Conservation (phyloP, 2,329 filamentous ascomycete species). For the Fusarium tjaetaba region DNA sequence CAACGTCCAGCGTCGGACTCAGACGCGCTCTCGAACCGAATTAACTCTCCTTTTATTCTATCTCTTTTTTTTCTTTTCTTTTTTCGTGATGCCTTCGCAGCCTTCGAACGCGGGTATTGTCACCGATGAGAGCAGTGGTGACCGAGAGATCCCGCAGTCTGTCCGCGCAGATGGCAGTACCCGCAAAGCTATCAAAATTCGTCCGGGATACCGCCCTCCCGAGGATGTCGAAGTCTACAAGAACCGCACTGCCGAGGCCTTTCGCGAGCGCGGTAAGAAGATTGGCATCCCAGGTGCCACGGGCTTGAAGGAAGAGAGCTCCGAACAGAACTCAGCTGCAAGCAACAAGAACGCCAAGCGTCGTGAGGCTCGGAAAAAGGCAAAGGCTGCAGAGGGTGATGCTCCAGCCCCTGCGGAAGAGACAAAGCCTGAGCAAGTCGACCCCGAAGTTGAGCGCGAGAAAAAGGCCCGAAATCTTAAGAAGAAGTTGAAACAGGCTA, state of each 20-base stretch:
- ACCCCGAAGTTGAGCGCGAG: constrained; percentile 81
- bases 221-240: constrained; percentile 98
- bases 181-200: constrained; percentile 93
- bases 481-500: constrained; percentile 95
- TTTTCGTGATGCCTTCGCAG: constrained; percentile 56
- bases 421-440: constrained; percentile 57
- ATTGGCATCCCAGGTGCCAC: constrained; percentile 77
- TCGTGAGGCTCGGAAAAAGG: constrained; percentile 65
- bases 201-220: constrained; percentile 90
- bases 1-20: constrained; percentile 2
- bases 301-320: constrained; percentile 61
- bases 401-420: constrained; percentile 16
- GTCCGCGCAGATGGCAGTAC: constrained; percentile 86
- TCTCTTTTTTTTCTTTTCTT: neutral
- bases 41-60: neutral
- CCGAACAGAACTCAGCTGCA: constrained; percentile 59
- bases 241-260: constrained; percentile 87
- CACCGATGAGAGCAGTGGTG: constrained; percentile 77
- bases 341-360: constrained; percentile 90
- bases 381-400: constrained; percentile 69
- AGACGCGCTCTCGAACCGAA: neutral
- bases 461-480: constrained; percentile 92
- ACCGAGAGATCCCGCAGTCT: constrained; percentile 90
- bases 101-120: constrained; percentile 78
- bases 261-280: constrained; percentile 77